These are phyloP conservation scores for Closterium sp. DNA, from an alignment of 139 green algal species.

Conservation along the genomic window DNA sequence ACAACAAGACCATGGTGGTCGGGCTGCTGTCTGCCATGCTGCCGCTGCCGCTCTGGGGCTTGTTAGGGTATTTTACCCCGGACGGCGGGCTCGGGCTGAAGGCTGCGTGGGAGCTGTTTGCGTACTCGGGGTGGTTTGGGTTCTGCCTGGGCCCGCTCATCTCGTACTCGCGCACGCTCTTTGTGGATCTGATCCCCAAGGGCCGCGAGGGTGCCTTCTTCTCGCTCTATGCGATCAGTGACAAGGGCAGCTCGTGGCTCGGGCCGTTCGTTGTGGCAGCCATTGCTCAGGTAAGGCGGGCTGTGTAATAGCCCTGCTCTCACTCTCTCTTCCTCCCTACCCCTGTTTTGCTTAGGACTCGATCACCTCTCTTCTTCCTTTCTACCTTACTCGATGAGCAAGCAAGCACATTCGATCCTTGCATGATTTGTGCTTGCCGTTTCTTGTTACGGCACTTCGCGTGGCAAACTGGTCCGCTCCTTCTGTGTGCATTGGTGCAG, in stretches of 20 bases:
- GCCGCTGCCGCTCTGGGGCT: conserved; percentile 29
- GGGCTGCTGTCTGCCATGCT: conserved; percentile 9
- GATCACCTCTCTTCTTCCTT: neutral
- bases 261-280: conserved; percentile 31
- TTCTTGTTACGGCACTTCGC: neutral
- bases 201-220: conserved; percentile 37
- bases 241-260: conserved; percentile 42
- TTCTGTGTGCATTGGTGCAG: neutral
- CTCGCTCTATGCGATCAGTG: conserved; percentile 40
- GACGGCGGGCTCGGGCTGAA: conserved; percentile 10
- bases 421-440: neutral
- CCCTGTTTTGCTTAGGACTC: no score
- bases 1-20: conserved; percentile 36
- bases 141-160: conserved; percentile 12
- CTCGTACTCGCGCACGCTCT: conserved; percentile 38
- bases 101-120: conserved; percentile 36
- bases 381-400: neutral
- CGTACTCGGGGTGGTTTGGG: conserved; percentile 31
- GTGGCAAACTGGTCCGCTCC: neutral
- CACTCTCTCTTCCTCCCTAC: neutral
- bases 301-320: neutral
- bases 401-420: neutral
- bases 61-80: conserved; percentile 4
- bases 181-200: conserved; percentile 35
- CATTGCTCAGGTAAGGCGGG: neutral